Percentiles rank a stretch among this genome's conserved stretches.
phyloP scores from a whole-genome alignment of 106 monocot genomes.

The Chionographis japonica region DNA sequence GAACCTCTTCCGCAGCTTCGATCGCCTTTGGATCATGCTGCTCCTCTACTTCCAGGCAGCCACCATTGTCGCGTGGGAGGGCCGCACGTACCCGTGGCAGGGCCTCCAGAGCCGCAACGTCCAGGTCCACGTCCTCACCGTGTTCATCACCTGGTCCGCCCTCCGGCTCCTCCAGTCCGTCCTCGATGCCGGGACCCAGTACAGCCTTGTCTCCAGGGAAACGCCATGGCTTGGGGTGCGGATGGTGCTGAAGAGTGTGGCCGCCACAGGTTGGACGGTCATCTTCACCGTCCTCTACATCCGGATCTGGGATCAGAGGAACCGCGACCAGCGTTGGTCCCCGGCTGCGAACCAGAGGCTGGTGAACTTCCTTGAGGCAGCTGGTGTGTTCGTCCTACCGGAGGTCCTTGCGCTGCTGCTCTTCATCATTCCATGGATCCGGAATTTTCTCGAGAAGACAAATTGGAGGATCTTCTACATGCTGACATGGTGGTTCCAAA shows the following conservation, averaged over 20 bases:
- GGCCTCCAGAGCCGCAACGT: conserved; percentile 9
- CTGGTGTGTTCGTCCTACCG: conserved; percentile 63
- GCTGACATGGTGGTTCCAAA: conserved; percentile 97
- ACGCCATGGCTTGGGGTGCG: no score
- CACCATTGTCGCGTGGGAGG: conserved; percentile 79
- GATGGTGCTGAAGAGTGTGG: no score
- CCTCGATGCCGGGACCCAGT: no score
- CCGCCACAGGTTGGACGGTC: no score
- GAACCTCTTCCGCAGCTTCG: conserved; percentile 85
- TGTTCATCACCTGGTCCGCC: no score
- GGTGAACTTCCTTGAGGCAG: conserved; percentile 47
- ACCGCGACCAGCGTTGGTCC: conserved; percentile 55
- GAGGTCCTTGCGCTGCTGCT: conserved; percentile 60
- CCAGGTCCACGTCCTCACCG: no score
- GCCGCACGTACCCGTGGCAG: conserved; percentile 54
- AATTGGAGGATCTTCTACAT: conserved; percentile 77
- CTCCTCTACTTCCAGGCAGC: conserved; percentile 84
- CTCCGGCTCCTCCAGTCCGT: no score
- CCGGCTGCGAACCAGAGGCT: conserved; percentile 36
- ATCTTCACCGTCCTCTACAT: conserved; percentile 37
- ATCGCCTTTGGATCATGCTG: conserved; percentile 90
- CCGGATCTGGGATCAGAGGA: conserved; percentile 61
- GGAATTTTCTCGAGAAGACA: conserved; percentile 84
- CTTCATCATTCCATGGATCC: conserved; percentile 74
- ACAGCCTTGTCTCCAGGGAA: no score